Evolutionary conservation across 78 protist species (phyloP).

Genomic region (Cavenderia fasciculata): DNA sequence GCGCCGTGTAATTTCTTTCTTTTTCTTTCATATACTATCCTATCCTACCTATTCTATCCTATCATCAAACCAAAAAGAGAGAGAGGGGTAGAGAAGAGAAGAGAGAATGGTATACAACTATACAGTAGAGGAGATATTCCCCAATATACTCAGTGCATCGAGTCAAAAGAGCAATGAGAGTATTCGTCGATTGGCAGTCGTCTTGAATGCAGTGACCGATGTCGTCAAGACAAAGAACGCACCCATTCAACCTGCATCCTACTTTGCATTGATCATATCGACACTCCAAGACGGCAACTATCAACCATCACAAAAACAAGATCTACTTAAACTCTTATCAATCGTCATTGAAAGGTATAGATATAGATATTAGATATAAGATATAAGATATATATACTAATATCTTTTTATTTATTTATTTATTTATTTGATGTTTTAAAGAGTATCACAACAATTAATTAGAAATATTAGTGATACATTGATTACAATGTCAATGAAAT

Average conservation of each 20-base stretch:
- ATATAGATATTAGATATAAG: not conserved
- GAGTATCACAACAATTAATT: conserved; percentile 35
- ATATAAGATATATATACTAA: not conserved
- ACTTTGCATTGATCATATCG: conserved; percentile 29
- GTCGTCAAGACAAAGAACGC: conserved; percentile 45
- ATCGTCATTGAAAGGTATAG: conserved; percentile 14
- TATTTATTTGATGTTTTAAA: not conserved
- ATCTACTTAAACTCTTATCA: conserved; percentile 46
- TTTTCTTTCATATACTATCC: too few relatives aligned
- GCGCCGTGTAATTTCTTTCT: too few relatives aligned
- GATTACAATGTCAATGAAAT: not conserved
- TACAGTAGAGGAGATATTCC: conserved; percentile 32
- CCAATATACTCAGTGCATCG: conserved; percentile 5
- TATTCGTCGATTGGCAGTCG: conserved; percentile 16
- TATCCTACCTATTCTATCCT: too few relatives aligned
- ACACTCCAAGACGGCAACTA: conserved; percentile 11
- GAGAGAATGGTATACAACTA: not conserved
- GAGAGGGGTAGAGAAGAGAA: too few relatives aligned
- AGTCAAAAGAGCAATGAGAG: not conserved
- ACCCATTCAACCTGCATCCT: conserved; percentile 58
- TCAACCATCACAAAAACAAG: conserved; percentile 20
- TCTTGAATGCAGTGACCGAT: conserved; percentile 43
- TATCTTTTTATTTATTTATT: not conserved
- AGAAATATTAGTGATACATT: not conserved
- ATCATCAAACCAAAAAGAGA: too few relatives aligned